These are phyloP conservation scores for Apiospora pterosperma DNA, from an alignment of 2,329 filamentous ascomycete genomes.

Conservation along the genomic window DNA sequence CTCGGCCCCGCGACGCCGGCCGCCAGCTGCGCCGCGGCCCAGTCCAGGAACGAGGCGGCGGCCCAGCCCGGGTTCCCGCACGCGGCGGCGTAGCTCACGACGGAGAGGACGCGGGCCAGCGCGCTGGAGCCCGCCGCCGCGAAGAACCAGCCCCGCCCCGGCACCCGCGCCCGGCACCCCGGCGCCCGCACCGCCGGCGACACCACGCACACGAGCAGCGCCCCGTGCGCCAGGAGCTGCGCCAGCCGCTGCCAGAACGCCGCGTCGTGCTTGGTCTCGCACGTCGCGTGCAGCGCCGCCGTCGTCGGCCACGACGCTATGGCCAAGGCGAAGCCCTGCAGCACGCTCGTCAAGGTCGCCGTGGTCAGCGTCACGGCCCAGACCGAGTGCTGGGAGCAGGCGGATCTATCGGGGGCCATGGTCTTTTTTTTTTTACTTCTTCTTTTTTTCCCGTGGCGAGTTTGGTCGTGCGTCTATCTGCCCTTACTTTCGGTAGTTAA, in stretches of 20 bases:
- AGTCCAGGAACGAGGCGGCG: constrained; percentile 4
- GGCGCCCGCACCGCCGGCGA: not conserved
- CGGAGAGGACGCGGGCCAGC: not conserved
- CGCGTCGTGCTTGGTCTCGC: constrained; percentile 3
- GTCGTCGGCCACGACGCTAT: not conserved
- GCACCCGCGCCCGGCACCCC: not conserved
- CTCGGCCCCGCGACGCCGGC: not conserved
- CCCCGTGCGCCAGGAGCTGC: not conserved
- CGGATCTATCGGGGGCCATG: not conserved
- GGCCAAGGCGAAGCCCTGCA: constrained; percentile 7
- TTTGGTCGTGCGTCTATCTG: too few relatives aligned
- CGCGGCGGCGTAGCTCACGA: constrained; percentile 6
- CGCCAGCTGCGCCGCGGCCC: constrained; percentile 9
- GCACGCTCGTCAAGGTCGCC: not conserved
- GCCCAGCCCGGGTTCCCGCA: constrained; percentile 7
- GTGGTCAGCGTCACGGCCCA: not conserved
- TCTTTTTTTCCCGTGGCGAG: too few relatives aligned
- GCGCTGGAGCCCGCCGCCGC: not conserved
- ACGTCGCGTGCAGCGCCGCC: not conserved
- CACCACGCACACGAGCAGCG: not conserved
- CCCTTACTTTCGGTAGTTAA: too few relatives aligned
- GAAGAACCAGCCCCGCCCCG: constrained; percentile 1
- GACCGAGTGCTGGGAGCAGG: not conserved
- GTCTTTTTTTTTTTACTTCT: too few relatives aligned
- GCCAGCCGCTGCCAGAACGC: constrained; percentile 7